Percentiles rank a stretch among this genome's conserved stretches.
Evolutionary conservation across 805 yeast genomes (phyloP).

Genomic region (Blastobotrys chiropterorum): DNA sequence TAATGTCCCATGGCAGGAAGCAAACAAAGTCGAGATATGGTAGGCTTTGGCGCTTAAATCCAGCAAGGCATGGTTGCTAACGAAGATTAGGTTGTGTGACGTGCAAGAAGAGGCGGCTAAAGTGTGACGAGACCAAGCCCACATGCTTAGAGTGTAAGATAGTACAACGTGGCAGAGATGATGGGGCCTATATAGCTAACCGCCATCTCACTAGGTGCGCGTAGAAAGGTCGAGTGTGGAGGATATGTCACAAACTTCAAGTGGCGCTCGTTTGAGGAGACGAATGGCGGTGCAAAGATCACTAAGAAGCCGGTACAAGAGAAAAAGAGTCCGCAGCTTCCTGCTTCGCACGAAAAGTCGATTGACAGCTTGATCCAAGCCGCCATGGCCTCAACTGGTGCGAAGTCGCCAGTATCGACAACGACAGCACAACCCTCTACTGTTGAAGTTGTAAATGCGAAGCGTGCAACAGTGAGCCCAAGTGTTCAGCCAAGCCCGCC

Average conservation of each 20-base stretch:
- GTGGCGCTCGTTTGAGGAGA: slow-evolving; percentile 53
- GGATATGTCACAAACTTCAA: slow-evolving; percentile 60
- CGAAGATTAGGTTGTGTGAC: slow-evolving; percentile 63
- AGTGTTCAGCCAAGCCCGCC: background rate
- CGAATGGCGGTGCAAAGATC: slow-evolving; percentile 1
- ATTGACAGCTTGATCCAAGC: slow-evolving; percentile 1
- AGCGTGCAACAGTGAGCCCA: background rate
- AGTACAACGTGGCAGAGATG: too few relatives aligned
- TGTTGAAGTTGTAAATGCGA: background rate
- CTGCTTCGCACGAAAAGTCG: background rate
- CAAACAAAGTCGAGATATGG: slow-evolving; percentile 1
- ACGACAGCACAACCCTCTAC: background rate
- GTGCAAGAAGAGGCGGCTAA: slow-evolving; percentile 83
- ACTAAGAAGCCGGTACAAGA: background rate
- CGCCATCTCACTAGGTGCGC: too few relatives aligned
- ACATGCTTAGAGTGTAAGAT: slow-evolving; percentile 65
- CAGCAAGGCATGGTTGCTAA: slow-evolving; percentile 16
- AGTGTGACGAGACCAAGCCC: slow-evolving; percentile 86
- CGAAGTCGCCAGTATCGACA: background rate
- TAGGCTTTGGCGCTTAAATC: background rate
- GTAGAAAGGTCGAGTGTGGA: slow-evolving; percentile 51
- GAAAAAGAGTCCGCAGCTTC: background rate
- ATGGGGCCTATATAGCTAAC: too few relatives aligned
- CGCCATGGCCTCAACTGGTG: background rate
- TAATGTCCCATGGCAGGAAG: background rate